Percentiles rank a stretch among this genome's conserved stretches.
These are phyloP conservation scores for Lepidium didymum DNA, from an alignment of 345 rosid species.

Conservation along the genomic window DNA sequence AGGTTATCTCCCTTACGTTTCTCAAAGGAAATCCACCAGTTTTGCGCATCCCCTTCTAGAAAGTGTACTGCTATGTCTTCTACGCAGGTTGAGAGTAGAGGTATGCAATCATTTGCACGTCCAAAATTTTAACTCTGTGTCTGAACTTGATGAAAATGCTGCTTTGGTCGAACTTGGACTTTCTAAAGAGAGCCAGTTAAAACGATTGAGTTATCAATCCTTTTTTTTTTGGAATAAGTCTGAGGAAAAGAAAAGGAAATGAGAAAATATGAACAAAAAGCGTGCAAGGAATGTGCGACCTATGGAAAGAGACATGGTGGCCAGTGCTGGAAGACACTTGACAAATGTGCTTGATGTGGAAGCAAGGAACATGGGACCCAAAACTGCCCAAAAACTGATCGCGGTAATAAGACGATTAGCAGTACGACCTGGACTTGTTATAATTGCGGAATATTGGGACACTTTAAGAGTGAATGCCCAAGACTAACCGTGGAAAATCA, in stretches of 20 bases:
- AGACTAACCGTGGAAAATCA: neutral
- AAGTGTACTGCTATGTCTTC: too few species aligned
- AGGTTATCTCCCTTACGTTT: too few species aligned
- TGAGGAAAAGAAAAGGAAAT: neutral
- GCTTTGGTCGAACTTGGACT: neutral
- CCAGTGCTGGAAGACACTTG: neutral
- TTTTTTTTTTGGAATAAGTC: fast-evolving
- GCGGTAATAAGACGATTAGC: neutral
- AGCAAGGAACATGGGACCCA: neutral
- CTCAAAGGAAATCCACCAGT: too few species aligned
- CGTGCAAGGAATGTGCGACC: neutral
- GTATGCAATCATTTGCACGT: neutral
- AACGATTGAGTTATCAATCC: fast-evolving
- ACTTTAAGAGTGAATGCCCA: too few species aligned
- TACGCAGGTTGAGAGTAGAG: neutral
- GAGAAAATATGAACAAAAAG: neutral
- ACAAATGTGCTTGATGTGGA: neutral
- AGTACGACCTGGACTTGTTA: too few species aligned
- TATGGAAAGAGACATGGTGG: neutral
- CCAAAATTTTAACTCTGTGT: neutral
- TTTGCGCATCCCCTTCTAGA: too few species aligned
- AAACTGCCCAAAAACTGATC: neutral
- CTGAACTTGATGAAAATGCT: neutral
- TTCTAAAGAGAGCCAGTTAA: neutral
- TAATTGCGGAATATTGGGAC: too few species aligned